These are phyloP conservation scores for Aspergillus homomorphus DNA, from an alignment of 495 filamentous ascomycete species.

Conservation along the genomic window DNA sequence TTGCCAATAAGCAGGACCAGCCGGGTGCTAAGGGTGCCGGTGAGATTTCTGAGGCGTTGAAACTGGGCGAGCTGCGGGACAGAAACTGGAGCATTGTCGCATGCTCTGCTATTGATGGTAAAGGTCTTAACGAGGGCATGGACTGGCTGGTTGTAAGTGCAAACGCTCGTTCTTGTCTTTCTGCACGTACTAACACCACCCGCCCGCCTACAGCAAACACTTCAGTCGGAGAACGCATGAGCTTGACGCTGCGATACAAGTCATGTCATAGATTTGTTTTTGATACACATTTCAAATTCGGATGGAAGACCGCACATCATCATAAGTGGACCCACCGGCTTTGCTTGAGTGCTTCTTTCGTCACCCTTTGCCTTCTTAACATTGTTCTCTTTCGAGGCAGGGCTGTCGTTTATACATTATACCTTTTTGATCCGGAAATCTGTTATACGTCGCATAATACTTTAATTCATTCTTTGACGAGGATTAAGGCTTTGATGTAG, in stretches of 20 bases:
- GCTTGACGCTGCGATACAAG: constrained; percentile 30
- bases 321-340: neutral
- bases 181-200: constrained; percentile 14
- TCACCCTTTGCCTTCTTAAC: constrained; percentile 9
- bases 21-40: constrained; percentile 95
- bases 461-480: constrained; percentile 31
- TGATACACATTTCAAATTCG: constrained; percentile 30
- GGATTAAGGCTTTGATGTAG: neutral
- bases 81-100: constrained; percentile 99
- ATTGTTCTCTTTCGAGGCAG: constrained; percentile 19
- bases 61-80: constrained; percentile 84
- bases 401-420: constrained; percentile 39
- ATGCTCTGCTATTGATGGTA: constrained; percentile 92
- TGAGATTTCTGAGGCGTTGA: constrained; percentile 91
- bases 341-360: constrained; percentile 17
- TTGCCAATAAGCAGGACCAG: constrained; percentile 99
- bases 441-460: constrained; percentile 37
- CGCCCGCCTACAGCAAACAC: constrained; percentile 37
- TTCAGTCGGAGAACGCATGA: constrained; percentile 49
- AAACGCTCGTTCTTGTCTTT: neutral
- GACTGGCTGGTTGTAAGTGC: constrained; percentile 93
- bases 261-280: constrained; percentile 37
- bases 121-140: constrained; percentile 94
- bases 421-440: constrained; percentile 31
- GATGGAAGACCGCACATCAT: neutral